phyloP scores from a whole-genome alignment of 140 eudicot species.

The Cichorium intybus region DNA sequence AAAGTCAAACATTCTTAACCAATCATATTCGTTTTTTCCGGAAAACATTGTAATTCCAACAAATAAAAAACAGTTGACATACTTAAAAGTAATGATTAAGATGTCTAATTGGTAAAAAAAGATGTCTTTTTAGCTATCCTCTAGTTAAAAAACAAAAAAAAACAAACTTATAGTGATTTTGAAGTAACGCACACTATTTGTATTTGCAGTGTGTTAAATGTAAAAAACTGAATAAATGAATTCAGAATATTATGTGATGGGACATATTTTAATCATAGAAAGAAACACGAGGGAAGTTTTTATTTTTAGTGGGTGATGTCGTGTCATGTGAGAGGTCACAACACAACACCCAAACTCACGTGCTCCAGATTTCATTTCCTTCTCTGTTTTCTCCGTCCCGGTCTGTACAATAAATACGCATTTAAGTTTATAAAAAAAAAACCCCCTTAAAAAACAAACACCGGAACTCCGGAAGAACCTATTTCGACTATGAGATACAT shows the following conservation, averaged over 20 bases:
- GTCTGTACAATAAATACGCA: neutral
- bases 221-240: neutral
- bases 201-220: neutral
- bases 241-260: neutral
- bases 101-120: too few species aligned
- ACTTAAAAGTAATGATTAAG: too few species aligned
- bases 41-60: too few species aligned
- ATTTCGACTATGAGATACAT: too few species aligned
- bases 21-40: too few species aligned
- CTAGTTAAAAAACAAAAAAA: too few species aligned
- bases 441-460: too few species aligned
- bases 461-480: neutral
- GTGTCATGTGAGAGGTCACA: slow-evolving; percentile 11
- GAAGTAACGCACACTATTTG: neutral
- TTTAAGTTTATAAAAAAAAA: neutral
- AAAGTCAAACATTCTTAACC: too few species aligned
- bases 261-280: neutral
- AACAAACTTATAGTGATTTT: neutral
- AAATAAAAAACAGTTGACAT: too few species aligned
- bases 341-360: slow-evolving; percentile 25
- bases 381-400: slow-evolving; percentile 33
- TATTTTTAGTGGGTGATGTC: neutral
- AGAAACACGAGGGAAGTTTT: neutral
- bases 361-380: slow-evolving; percentile 22
- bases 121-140: too few species aligned